phyloP scores from a whole-genome alignment of 257 asterid species.

The Gentiana macrophylla region DNA sequence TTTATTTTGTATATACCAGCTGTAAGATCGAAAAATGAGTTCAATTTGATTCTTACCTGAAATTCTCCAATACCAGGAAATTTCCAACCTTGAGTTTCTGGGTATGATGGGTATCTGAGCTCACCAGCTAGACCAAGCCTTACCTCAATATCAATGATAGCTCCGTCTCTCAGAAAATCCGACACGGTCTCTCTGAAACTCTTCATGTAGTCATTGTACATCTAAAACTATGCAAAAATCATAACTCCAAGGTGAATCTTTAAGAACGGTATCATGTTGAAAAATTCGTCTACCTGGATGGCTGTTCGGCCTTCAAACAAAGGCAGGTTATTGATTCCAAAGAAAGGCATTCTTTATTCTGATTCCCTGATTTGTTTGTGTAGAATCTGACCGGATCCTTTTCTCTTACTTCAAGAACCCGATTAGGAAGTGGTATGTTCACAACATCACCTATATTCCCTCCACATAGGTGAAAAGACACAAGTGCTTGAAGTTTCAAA shows the following conservation, averaged over 20 bases:
- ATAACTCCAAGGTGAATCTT: no score
- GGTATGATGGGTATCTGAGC: conserved; percentile 73
- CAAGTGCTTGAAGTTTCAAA: conserved; percentile 56
- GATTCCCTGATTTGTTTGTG: conserved; percentile 39
- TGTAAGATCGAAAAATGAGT: no score
- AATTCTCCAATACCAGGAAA: conserved; percentile 85
- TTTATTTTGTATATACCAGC: no score
- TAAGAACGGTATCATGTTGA: background rate
- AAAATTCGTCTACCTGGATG: conserved; percentile 33
- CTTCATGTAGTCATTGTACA: conserved; percentile 67
- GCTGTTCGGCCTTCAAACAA: conserved; percentile 62
- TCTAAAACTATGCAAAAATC: conserved; percentile 15
- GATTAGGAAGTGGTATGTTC: conserved; percentile 47
- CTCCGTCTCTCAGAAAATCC: conserved; percentile 39
- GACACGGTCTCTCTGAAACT: conserved; percentile 59
- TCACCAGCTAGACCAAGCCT: conserved; percentile 91
- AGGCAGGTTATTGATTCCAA: conserved; percentile 57
- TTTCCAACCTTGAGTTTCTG: conserved; percentile 61
- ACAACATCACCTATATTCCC: conserved; percentile 74
- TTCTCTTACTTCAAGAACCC: conserved; percentile 49
- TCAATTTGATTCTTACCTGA: conserved; percentile 26
- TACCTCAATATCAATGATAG: conserved; percentile 63
- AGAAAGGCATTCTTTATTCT: conserved; percentile 59
- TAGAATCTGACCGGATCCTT: conserved; percentile 54
- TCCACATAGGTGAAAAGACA: conserved; percentile 93